A percentile compares a stretch with the other conserved stretches of the same genome.
phyloP scores from a whole-genome alignment of 139 green algal genomes.

The Chlamydomonas sp. region DNA sequence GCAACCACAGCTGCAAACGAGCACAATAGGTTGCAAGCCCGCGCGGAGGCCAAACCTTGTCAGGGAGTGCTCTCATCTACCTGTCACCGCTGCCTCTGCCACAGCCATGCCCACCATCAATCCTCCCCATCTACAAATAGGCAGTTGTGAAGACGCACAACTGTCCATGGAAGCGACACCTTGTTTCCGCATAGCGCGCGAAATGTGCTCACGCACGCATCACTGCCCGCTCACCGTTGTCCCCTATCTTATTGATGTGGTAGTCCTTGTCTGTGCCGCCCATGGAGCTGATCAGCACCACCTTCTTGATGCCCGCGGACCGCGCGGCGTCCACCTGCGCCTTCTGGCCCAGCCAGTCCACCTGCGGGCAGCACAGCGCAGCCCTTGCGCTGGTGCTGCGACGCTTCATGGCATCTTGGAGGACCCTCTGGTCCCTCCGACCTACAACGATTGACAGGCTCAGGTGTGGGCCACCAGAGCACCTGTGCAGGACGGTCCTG shows the following conservation, averaged over 20 bases:
- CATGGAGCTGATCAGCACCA: constrained; percentile 82
- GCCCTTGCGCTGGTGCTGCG: no score
- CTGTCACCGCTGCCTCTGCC: constrained; percentile 61
- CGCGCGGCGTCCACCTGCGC: constrained; percentile 86
- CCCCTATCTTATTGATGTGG: constrained; percentile 60
- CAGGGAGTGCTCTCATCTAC: no score
- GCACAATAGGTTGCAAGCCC: no score
- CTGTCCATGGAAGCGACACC: no score
- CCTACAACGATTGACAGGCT: background rate
- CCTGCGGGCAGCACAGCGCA: constrained; percentile 40
- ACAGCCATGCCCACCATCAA: constrained; percentile 83
- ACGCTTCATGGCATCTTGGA: no score
- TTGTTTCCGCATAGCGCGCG: background rate
- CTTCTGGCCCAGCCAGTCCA: constrained; percentile 90
- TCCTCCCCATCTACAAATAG: constrained; percentile 63
- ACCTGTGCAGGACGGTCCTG: background rate
- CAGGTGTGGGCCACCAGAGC: background rate
- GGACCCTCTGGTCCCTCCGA: no score
- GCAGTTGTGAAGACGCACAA: no score
- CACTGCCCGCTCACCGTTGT: constrained; percentile 67
- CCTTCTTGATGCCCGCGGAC: constrained; percentile 69
- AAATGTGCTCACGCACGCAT: background rate
- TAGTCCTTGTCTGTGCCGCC: constrained; percentile 73
- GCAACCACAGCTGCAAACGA: no score
- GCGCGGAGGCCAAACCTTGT: no score